phyloP scores from a whole-genome alignment of 2,329 filamentous ascomycete species.

The Gaeumannomyces sp. region DNA sequence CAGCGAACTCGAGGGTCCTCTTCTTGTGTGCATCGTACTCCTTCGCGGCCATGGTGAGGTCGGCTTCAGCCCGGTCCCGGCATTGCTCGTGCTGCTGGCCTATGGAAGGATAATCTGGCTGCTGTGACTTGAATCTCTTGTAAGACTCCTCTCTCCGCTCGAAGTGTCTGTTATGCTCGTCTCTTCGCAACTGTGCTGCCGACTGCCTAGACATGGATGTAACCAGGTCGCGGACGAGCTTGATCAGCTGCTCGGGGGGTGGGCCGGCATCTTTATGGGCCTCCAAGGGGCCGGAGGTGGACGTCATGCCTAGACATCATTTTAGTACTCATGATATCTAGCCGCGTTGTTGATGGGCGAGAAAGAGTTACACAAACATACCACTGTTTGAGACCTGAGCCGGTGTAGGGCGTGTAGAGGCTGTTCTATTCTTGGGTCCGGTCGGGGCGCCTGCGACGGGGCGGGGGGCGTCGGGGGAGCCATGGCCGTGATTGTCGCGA shows the following conservation, averaged over 20 bases:
- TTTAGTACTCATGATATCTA: too few species aligned
- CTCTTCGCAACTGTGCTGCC: conserved; percentile 1
- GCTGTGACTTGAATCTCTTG: neutral
- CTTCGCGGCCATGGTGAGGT: neutral
- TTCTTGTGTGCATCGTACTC: neutral
- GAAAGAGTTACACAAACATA: neutral
- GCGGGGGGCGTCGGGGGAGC: neutral
- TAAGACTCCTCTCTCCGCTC: conserved; percentile 10
- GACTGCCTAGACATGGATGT: neutral
- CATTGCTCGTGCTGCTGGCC: conserved; percentile 2
- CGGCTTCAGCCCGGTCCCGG: neutral
- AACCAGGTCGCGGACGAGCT: neutral
- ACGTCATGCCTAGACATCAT: too few species aligned
- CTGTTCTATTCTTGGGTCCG: neutral
- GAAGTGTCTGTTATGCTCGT: conserved; percentile 3
- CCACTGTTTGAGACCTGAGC: neutral
- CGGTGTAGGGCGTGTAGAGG: neutral
- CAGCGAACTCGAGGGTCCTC: neutral
- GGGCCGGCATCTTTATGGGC: neutral
- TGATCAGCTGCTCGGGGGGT: neutral
- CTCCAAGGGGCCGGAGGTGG: neutral
- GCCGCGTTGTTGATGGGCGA: too few species aligned
- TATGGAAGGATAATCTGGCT: conserved; percentile 13
- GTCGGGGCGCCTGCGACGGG: neutral
- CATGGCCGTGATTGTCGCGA: neutral